phyloP scores from a whole-genome alignment of 495 filamentous ascomycete genomes.

The Tuber melanosporum region DNA sequence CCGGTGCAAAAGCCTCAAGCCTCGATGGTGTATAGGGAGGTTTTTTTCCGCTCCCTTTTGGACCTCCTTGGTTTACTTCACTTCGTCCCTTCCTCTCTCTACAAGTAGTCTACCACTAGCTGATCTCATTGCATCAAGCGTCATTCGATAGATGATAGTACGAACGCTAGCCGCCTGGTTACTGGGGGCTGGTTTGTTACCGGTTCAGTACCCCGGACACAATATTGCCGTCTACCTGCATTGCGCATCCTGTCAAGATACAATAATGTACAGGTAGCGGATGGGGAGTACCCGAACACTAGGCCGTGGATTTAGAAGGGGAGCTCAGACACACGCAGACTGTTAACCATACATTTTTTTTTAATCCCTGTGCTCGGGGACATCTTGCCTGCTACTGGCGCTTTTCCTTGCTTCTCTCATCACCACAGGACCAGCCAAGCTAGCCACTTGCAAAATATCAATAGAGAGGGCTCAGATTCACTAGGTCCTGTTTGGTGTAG shows the following conservation, averaged over 20 bases:
- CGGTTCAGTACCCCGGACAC: neutral
- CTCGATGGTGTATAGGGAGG: neutral
- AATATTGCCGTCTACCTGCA: neutral
- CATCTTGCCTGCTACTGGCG: too few species aligned
- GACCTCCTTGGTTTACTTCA: neutral
- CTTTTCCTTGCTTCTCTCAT: neutral
- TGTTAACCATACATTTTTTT: neutral
- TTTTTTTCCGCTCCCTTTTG: neutral
- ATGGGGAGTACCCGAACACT: neutral
- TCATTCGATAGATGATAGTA: neutral
- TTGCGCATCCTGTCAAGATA: neutral
- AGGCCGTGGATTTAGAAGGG: neutral
- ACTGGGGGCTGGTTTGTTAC: neutral
- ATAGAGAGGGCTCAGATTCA: neutral
- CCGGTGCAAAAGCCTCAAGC: neutral
- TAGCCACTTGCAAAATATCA: neutral
- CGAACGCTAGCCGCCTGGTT: neutral
- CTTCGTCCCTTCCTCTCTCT: neutral
- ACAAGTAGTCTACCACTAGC: neutral
- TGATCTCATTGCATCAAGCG: neutral
- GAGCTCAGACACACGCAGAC: neutral
- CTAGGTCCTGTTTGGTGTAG: neutral
- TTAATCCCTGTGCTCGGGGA: neutral
- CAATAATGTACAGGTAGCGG: neutral
- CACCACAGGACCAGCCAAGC: neutral